Evolutionary conservation across 768 basidiomycete genomes (phyloP).

Genomic region (Termitomyces sp.): DNA sequence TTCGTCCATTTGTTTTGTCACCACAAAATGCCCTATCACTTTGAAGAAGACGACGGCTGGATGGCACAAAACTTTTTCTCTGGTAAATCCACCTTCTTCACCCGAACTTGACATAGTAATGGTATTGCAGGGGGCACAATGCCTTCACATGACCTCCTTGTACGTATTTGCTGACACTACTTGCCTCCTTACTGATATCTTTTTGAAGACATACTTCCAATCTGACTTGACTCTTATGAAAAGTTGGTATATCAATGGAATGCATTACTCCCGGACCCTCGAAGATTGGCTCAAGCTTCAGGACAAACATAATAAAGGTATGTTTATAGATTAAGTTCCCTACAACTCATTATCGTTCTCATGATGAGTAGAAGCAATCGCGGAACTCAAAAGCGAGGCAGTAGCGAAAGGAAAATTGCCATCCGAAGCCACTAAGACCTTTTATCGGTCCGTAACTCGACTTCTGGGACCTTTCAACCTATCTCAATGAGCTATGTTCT

Average conservation of each 20-base stretch:
- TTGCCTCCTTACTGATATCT: background rate
- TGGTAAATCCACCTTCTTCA: constrained; percentile 24
- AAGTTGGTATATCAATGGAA: constrained; percentile 60
- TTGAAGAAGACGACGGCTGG: constrained; percentile 65
- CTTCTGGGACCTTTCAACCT: background rate
- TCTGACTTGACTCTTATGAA: constrained; percentile 19
- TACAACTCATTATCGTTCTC: no score
- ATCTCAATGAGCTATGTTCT: background rate
- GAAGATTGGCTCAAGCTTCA: constrained; percentile 63
- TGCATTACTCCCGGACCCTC: constrained; percentile 56
- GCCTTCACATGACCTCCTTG: constrained; percentile 1
- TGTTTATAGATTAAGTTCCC: no score
- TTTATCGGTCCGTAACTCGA: background rate
- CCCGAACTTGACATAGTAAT: background rate
- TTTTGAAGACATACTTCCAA: background rate
- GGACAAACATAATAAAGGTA: constrained; percentile 36
- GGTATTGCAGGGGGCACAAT: background rate
- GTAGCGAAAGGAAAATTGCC: background rate
- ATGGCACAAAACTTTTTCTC: constrained; percentile 74
- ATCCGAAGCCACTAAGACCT: background rate
- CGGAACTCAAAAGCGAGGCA: background rate
- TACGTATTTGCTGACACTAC: background rate
- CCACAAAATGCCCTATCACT: constrained; percentile 57
- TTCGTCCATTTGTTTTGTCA: constrained; percentile 76
- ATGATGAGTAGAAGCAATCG: background rate